Percentiles rank a stretch among this genome's conserved stretches.
phyloP scores from a whole-genome alignment of 2,329 filamentous ascomycete genomes.

The Paraphaeosphaeria sporulosa region DNA sequence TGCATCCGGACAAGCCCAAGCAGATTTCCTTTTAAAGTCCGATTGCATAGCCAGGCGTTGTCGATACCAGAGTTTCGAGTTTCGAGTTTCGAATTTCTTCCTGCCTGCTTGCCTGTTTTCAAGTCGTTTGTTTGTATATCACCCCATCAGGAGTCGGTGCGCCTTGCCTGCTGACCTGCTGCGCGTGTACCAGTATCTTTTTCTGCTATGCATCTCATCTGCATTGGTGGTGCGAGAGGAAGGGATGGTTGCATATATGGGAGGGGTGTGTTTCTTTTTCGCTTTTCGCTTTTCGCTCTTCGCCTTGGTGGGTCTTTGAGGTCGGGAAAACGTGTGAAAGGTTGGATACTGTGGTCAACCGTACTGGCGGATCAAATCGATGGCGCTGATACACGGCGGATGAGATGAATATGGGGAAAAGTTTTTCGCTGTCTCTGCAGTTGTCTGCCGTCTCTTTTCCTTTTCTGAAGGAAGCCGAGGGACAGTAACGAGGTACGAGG shows the following conservation, averaged over 20 bases:
- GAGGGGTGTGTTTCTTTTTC: neutral
- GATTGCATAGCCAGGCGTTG: conserved; percentile 50
- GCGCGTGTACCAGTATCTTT: conserved; percentile 26
- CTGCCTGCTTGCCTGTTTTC: conserved; percentile 4
- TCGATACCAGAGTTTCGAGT: conserved; percentile 36
- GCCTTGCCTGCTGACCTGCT: conserved; percentile 13
- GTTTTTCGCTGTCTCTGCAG: conserved; percentile 9
- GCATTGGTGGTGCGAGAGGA: conserved; percentile 18
- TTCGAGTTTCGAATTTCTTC: conserved; percentile 2
- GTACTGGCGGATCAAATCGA: neutral
- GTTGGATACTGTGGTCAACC: neutral
- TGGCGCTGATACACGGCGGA: neutral
- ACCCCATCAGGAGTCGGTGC: conserved; percentile 17
- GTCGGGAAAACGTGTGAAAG: neutral
- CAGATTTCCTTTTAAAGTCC: conserved; percentile 12
- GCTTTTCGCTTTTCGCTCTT: no score
- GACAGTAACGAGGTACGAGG: neutral
- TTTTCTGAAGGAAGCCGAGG: neutral
- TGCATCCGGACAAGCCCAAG: neutral
- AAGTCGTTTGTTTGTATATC: neutral
- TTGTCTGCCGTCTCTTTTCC: neutral
- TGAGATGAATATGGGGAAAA: conserved; percentile 12
- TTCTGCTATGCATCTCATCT: conserved; percentile 30
- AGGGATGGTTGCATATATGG: conserved; percentile 7
- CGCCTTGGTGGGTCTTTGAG: neutral